These are phyloP conservation scores for Tuber magnatum DNA, from an alignment of 495 filamentous ascomycete genomes.

Conservation along the genomic window DNA sequence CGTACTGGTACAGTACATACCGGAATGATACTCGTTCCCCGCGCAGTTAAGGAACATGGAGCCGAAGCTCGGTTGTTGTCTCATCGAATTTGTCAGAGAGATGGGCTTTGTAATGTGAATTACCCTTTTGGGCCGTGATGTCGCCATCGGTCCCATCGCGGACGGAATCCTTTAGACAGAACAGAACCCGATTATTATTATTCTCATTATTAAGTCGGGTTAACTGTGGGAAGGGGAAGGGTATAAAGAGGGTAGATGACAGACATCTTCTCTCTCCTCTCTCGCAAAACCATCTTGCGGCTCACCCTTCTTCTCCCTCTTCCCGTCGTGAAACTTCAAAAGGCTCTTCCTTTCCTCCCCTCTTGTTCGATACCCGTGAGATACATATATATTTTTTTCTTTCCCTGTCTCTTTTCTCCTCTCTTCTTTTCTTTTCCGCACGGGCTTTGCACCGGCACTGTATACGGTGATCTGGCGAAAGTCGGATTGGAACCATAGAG, in stretches of 20 bases:
- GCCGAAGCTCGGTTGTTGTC: not conserved
- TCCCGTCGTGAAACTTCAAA: not conserved
- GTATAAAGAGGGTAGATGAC: not conserved
- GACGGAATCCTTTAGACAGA: not conserved
- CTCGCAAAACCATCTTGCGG: not conserved
- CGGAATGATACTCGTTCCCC: not conserved
- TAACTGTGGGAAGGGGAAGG: not conserved
- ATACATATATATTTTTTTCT: not conserved
- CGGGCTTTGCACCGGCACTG: not conserved
- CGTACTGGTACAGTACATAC: not conserved
- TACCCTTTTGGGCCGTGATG: not conserved
- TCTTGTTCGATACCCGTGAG: not conserved
- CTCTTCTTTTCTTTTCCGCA: too few relatives aligned
- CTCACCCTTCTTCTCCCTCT: not conserved
- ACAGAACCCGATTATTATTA: not conserved
- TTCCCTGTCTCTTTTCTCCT: too few relatives aligned
- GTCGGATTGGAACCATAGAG: not conserved
- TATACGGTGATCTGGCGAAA: not conserved
- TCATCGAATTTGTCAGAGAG: not conserved
- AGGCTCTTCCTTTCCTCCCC: not conserved
- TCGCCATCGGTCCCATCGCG: not conserved
- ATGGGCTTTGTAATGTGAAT: not conserved
- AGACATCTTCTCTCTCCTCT: not conserved
- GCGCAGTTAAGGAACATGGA: not conserved
- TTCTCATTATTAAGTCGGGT: not conserved